Percentiles rank a stretch among this genome's conserved stretches.
phyloP scores from a whole-genome alignment of 2,329 filamentous ascomycete genomes.

The Colletotrichum sp. region DNA sequence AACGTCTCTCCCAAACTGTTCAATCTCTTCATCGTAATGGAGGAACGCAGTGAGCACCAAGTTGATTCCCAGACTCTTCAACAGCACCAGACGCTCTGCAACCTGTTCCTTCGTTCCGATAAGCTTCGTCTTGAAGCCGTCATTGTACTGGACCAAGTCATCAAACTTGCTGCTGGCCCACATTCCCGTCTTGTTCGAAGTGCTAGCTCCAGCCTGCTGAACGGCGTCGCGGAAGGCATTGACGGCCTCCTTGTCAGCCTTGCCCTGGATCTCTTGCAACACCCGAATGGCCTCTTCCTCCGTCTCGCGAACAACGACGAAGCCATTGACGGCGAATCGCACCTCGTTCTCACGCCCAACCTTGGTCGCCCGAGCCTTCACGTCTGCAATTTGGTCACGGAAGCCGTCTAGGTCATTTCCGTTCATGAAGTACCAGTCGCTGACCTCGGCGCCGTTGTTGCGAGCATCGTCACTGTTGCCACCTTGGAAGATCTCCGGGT shows the following conservation, averaged over 20 bases:
- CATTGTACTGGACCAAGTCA: conserved; percentile 59
- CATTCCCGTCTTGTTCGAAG: conserved; percentile 54
- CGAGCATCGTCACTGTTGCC: conserved; percentile 56
- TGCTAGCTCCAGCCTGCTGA: conserved; percentile 52
- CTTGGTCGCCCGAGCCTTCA: conserved; percentile 48
- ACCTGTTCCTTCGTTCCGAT: conserved; percentile 58
- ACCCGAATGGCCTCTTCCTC: conserved; percentile 54
- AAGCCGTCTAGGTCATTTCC: conserved; percentile 60
- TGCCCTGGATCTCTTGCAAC: conserved; percentile 56
- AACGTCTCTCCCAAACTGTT: conserved; percentile 50
- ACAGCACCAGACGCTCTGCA: conserved; percentile 50
- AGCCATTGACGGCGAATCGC: conserved; percentile 54
- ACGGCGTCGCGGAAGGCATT: conserved; percentile 53
- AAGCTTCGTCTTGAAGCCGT: conserved; percentile 60
- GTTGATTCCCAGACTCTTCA: conserved; percentile 48
- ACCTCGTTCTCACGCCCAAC: conserved; percentile 45
- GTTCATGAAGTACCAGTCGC: conserved; percentile 61
- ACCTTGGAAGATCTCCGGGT: conserved; percentile 58
- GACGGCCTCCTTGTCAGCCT: conserved; percentile 54
- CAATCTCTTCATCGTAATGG: conserved; percentile 58
- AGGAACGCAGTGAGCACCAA: conserved; percentile 52
- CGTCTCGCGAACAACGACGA: conserved; percentile 53
- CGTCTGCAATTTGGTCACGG: conserved; percentile 52
- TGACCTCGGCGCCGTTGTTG: conserved; percentile 50
- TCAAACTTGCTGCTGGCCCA: conserved; percentile 57